Evolutionary conservation across 1,139 yeast genomes (phyloP), one percentile per base, ranked within the genome.

Genomic region (Hansenula sp.): DNA sequence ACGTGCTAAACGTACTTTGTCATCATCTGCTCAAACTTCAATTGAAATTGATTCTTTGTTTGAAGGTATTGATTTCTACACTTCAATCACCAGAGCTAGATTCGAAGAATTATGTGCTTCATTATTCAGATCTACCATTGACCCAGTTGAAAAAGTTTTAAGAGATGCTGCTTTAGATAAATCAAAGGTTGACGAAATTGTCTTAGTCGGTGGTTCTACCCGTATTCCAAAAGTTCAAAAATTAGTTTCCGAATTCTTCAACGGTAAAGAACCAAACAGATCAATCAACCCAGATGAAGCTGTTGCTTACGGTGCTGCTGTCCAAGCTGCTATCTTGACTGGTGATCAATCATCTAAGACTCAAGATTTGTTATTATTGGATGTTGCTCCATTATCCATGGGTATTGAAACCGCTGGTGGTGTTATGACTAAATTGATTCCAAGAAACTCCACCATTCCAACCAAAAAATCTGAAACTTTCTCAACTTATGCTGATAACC

Each of bases 331-430:
- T 60, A 89, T 89, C 67, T 77, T 88, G 61, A 81, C 95, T 51
- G 96, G 96, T 76, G 73, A 70, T 46, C 50, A 48, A 43, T 54
- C 58, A 52, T 83, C 91, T 46, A 74, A 74, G 70, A 81, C 94
- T 58, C 91, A 86, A 76, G 95, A 86, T 68, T 74, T 85, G 64
- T 77, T 85, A 66, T 79, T 85, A 64, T 80, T 86, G 68, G 95
- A 85, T 78, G 95, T 80, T 65, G 86, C 86, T 60, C 95, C 96
- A 65, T 78, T 87, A 66, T 86, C 95, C 46, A 74, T 87, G 58
- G 96, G 96, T 79, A 87, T 87, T 66, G 96, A 87, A 76, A 87
- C 96, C 63, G 90, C 91, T 75, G 96, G 96, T 71, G 96, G 96
- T 75, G 91, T 87, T 66, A 86, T 87, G 80, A 88, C 95, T 66